phyloP scores from a whole-genome alignment of 345 rosid genomes.

The Populus nigra region DNA sequence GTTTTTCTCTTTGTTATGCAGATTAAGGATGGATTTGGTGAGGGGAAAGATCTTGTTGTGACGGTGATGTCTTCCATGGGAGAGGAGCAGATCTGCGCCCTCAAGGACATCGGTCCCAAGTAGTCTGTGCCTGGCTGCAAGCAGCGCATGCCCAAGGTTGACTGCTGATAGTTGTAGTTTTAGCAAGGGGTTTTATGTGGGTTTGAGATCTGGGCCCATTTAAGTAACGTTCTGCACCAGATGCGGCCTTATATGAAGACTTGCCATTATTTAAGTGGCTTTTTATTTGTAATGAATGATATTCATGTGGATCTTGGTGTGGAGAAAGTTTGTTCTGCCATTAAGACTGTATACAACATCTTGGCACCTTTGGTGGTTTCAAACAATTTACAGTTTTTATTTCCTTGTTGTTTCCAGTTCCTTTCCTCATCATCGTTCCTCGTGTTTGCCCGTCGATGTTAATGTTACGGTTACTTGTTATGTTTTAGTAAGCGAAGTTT shows the following conservation, averaged over 20 bases:
- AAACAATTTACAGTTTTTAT: slow-evolving; percentile 5
- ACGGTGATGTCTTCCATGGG: slow-evolving; percentile 36
- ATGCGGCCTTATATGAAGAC: slow-evolving; percentile 8
- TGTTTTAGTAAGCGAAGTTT: neutral
- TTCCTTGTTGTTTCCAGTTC: neutral
- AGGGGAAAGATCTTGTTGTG: slow-evolving; percentile 32
- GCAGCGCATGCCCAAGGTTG: neutral
- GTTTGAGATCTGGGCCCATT: slow-evolving; percentile 2
- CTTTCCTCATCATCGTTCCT: neutral
- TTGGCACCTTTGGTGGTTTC: slow-evolving; percentile 11
- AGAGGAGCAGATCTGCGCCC: slow-evolving; percentile 37
- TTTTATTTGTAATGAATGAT: slow-evolving; percentile 15
- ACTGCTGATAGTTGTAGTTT: slow-evolving; percentile 13
- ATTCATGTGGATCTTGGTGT: slow-evolving; percentile 12
- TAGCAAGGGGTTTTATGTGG: slow-evolving; percentile 4
- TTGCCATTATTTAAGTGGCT: slow-evolving; percentile 4
- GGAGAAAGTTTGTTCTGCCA: slow-evolving; percentile 1
- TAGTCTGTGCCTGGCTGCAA: neutral
- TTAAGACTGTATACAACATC: neutral
- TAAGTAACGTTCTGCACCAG: neutral
- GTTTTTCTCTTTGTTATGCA: neutral
- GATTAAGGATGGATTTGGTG: slow-evolving; percentile 32
- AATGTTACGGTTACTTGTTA: neutral
- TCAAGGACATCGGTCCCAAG: slow-evolving; percentile 34
- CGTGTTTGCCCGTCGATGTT: neutral